These are phyloP conservation scores for Oehlia diaphana DNA, from an alignment of 192 early-diverging fungal genomes.

Conservation along the genomic window DNA sequence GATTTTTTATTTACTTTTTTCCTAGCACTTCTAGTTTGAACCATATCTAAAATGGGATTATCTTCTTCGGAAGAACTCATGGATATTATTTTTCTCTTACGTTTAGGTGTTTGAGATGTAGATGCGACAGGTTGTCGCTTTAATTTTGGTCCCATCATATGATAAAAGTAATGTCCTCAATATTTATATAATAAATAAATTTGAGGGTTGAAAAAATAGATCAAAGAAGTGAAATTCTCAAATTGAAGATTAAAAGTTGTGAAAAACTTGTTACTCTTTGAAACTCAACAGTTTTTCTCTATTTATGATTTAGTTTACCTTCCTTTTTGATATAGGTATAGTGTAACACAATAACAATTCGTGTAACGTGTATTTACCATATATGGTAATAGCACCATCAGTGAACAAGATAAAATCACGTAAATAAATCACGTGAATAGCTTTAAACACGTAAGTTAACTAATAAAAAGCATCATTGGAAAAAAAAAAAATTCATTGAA, in stretches of 20 bases:
- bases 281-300: not conserved
- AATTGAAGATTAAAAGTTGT: not conserved
- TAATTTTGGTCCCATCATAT: not conserved
- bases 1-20: not conserved
- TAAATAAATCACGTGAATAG: not conserved
- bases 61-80: not conserved
- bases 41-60: not conserved
- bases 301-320: not conserved
- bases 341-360: not conserved
- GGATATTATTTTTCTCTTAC: not conserved
- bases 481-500: not conserved
- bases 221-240: not conserved
- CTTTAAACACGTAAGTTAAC: not conserved
- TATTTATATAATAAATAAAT: not conserved
- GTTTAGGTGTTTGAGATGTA: not conserved
- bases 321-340: not conserved
- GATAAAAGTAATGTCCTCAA: not conserved
- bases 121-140: not conserved
- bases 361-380: not conserved
- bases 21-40: not conserved
- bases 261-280: not conserved
- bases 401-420: too few relatives aligned
- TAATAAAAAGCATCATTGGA: not conserved
- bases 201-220: not conserved
- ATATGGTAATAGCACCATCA: not conserved